A percentile compares a stretch with the other conserved stretches of the same genome.
phyloP scores from a whole-genome alignment of 306 rosid genomes.

The Mimosa bimucronata region DNA sequence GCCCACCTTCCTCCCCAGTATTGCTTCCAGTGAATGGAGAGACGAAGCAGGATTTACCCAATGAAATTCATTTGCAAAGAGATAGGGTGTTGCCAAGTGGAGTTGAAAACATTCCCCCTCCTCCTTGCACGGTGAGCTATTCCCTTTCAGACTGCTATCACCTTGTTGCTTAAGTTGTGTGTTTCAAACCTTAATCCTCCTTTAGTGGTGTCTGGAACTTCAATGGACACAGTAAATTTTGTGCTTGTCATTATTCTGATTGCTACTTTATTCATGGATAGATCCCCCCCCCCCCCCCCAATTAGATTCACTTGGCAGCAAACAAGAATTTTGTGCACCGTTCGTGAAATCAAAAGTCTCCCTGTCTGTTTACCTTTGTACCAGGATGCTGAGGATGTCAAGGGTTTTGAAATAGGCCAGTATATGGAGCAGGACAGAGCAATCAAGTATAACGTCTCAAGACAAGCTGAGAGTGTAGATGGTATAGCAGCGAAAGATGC shows the following conservation, averaged over 20 bases:
- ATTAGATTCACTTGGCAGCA: slow-evolving; percentile 9
- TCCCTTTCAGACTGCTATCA: slow-evolving; percentile 9
- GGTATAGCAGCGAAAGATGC: slow-evolving; percentile 46
- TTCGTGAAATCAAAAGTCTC: slow-evolving; percentile 19
- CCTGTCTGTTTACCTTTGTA: slow-evolving; percentile 26
- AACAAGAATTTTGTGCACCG: slow-evolving; percentile 28
- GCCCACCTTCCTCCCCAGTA: slow-evolving; percentile 69
- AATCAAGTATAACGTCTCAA: slow-evolving; percentile 36
- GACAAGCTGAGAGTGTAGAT: slow-evolving; percentile 44
- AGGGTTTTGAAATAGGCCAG: slow-evolving; percentile 50
- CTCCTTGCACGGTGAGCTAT: slow-evolving; percentile 53
- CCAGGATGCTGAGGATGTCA: slow-evolving; percentile 57
- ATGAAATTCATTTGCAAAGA: slow-evolving; percentile 54
- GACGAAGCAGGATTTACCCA: slow-evolving; percentile 57
- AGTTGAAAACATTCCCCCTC: slow-evolving; percentile 81
- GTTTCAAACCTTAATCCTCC: neutral
- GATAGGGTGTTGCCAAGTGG: slow-evolving; percentile 66
- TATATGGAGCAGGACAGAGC: slow-evolving; percentile 49
- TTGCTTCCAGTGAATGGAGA: slow-evolving; percentile 72
- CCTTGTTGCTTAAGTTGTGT: neutral
- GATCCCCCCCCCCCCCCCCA: neutral
- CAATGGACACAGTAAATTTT: slow-evolving; percentile 5
- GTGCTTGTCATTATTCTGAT: slow-evolving; percentile 8
- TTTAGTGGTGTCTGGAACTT: too few relatives aligned
- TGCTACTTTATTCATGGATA: slow-evolving; percentile 14